phyloP scores from a whole-genome alignment of 768 basidiomycete species.

The Vararia minispora region DNA sequence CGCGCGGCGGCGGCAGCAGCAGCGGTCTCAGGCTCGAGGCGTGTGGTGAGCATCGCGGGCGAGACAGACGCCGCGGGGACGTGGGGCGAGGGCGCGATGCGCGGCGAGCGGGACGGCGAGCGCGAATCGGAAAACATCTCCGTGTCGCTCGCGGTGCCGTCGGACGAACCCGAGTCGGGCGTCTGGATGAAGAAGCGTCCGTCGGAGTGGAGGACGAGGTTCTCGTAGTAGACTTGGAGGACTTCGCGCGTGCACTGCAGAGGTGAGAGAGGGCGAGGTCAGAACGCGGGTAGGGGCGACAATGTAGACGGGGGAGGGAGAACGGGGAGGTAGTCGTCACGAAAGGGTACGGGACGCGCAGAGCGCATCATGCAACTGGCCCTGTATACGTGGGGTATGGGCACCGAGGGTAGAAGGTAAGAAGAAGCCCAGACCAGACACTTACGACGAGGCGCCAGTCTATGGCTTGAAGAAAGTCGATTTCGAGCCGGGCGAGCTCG shows the following conservation, averaged over 20 bases:
- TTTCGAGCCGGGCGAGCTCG: slow-evolving; percentile 90
- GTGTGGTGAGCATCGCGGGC: slow-evolving; percentile 3
- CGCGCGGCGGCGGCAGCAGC: slow-evolving; percentile 19
- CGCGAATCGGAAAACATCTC: slow-evolving; percentile 12
- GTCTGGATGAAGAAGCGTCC: slow-evolving; percentile 34
- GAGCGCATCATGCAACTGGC: too few species aligned
- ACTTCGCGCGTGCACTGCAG: slow-evolving; percentile 82
- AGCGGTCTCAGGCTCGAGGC: slow-evolving; percentile 18
- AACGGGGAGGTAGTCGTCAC: too few species aligned
- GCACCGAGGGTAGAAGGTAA: background rate
- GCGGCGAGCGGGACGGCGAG: slow-evolving; percentile 35
- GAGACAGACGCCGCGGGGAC: slow-evolving; percentile 18
- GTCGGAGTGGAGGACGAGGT: slow-evolving; percentile 74
- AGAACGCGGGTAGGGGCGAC: slow-evolving; percentile 13
- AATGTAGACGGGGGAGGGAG: slow-evolving; percentile 4
- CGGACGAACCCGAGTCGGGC: slow-evolving; percentile 24
- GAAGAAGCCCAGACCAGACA: too few species aligned
- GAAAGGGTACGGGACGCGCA: slow-evolving; percentile 10
- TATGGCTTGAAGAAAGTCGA: slow-evolving; percentile 84
- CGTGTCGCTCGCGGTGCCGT: slow-evolving; percentile 42
- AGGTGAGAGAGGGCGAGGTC: slow-evolving; percentile 17
- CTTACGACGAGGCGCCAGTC: slow-evolving; percentile 93
- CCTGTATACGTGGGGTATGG: background rate
- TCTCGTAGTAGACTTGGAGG: slow-evolving; percentile 89
- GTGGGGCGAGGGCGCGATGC: slow-evolving; percentile 33